Conservation (phyloP, 2,329 filamentous ascomycete species). For the Microsporum canis region DNA sequence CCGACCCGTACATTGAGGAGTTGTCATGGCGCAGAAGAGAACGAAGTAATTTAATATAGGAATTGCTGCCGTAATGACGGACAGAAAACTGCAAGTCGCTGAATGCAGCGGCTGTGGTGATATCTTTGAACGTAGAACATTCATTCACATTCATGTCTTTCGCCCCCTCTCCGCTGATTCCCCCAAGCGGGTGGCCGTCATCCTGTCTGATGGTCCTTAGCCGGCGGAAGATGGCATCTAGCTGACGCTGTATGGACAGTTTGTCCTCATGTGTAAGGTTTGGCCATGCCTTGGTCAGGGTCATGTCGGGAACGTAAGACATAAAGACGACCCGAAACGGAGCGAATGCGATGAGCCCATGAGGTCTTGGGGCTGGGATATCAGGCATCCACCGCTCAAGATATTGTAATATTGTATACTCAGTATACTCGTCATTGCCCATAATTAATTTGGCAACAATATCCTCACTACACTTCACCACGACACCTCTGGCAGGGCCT, state of each 20-base stretch:
- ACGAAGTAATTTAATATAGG: constrained; percentile 18
- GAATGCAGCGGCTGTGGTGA: constrained; percentile 16
- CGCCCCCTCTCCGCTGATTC: constrained; percentile 20
- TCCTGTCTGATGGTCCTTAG: constrained; percentile 16
- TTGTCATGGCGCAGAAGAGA: constrained; percentile 15
- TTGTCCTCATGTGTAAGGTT: constrained; percentile 16
- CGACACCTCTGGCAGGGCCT: constrained; percentile 15
- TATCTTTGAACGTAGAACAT: constrained; percentile 15
- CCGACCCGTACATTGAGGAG: constrained; percentile 4
- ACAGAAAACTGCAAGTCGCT: constrained; percentile 19
- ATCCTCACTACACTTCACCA: constrained; percentile 19
- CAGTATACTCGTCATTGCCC: constrained; percentile 17
- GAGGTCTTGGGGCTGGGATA: constrained; percentile 20
- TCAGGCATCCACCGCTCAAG: constrained; percentile 18
- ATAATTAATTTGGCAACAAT: constrained; percentile 17
- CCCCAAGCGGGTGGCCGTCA: constrained; percentile 16
- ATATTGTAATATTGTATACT: constrained; percentile 21
- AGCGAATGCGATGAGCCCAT: constrained; percentile 20
- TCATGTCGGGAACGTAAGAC: constrained; percentile 19
- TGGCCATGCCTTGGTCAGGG: constrained; percentile 18
- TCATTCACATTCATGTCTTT: constrained; percentile 19
- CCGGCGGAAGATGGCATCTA: constrained; percentile 14
- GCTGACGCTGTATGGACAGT: constrained; percentile 10
- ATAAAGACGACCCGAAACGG: constrained; percentile 21
- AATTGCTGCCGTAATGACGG: constrained; percentile 14